These are phyloP conservation scores for Alternaria ventricosa DNA, from an alignment of 2,329 filamentous ascomycete species.

Conservation along the genomic window DNA sequence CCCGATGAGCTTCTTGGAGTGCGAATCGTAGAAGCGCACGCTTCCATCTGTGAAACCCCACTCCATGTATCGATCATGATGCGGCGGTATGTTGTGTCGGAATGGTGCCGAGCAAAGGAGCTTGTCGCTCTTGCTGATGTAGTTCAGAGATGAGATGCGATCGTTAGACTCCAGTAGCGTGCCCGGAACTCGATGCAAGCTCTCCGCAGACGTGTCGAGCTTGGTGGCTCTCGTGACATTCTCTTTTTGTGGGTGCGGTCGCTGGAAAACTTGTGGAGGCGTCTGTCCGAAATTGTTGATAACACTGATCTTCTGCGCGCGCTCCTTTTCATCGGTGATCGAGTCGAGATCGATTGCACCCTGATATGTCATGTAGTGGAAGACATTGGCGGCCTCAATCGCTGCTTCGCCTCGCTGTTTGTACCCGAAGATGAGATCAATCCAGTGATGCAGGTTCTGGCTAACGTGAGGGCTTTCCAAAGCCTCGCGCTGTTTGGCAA, in stretches of 20 bases:
- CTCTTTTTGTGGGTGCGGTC: constrained; percentile 79
- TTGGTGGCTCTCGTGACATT: constrained; percentile 68
- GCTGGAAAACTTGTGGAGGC: constrained; percentile 89
- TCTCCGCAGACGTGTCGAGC: constrained; percentile 79
- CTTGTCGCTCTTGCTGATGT: constrained; percentile 79
- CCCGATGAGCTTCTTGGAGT: constrained; percentile 81
- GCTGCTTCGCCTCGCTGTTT: constrained; percentile 95
- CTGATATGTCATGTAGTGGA: constrained; percentile 93
- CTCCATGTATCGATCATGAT: constrained; percentile 89
- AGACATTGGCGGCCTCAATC: constrained; percentile 90
- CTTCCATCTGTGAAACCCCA: constrained; percentile 96
- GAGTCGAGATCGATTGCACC: constrained; percentile 91
- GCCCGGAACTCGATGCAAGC: constrained; percentile 77
- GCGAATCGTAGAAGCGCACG: constrained; percentile 86
- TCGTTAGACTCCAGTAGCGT: constrained; percentile 79
- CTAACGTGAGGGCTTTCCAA: constrained; percentile 93
- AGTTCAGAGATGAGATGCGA: constrained; percentile 78
- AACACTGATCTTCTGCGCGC: constrained; percentile 87
- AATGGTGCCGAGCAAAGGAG: constrained; percentile 84
- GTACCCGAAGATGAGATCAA: constrained; percentile 91
- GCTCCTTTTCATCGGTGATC: constrained; percentile 86
- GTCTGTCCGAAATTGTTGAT: constrained; percentile 99
- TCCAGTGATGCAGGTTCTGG: constrained; percentile 89
- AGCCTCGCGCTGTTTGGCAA: constrained; percentile 93
- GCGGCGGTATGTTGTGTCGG: constrained; percentile 83